These are phyloP conservation scores for Simplicillium aogashimaense DNA, from an alignment of 2,329 filamentous ascomycete genomes.

Conservation along the genomic window DNA sequence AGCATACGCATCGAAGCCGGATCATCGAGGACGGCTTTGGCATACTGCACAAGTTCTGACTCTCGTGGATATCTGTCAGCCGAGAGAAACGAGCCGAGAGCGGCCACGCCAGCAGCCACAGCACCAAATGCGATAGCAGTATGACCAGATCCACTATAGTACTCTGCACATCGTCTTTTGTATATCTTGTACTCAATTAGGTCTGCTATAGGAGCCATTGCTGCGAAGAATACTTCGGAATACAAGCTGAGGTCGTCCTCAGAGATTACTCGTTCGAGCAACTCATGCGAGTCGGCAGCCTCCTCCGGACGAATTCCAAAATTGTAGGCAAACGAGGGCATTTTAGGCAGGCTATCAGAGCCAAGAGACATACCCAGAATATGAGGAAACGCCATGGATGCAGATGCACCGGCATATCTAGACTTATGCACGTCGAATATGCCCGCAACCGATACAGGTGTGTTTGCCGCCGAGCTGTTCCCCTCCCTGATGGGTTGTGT, in stretches of 20 bases:
- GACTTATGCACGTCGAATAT: slow-evolving; percentile 12
- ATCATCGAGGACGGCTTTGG: slow-evolving; percentile 13
- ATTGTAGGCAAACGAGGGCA: slow-evolving; percentile 12
- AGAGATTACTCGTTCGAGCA: slow-evolving; percentile 10
- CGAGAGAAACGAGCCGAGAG: slow-evolving; percentile 14
- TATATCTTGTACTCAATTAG: slow-evolving; percentile 8
- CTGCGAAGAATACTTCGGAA: slow-evolving; percentile 10
- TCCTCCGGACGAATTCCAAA: slow-evolving; percentile 13
- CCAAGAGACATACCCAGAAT: slow-evolving; percentile 9
- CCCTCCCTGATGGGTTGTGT: slow-evolving; percentile 4
- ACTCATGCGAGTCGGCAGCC: slow-evolving; percentile 4
- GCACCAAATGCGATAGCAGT: slow-evolving; percentile 10
- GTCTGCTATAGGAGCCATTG: slow-evolving; percentile 10
- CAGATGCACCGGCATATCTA: slow-evolving; percentile 10
- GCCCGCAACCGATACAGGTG: slow-evolving; percentile 3
- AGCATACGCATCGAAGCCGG: slow-evolving; percentile 11
- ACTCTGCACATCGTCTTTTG: slow-evolving; percentile 9
- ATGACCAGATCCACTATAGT: slow-evolving; percentile 8
- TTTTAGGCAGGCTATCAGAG: slow-evolving; percentile 10
- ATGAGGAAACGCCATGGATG: slow-evolving; percentile 13
- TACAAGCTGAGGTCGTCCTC: slow-evolving; percentile 10
- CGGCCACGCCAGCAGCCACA: slow-evolving; percentile 12
- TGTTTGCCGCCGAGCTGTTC: slow-evolving; percentile 6
- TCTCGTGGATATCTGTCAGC: slow-evolving; percentile 10
- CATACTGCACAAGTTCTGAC: slow-evolving; percentile 11